Base-by-base conservation (phyloP, 1,284 basidiomycete genomes). In the Volvariella surrecta region DNA sequence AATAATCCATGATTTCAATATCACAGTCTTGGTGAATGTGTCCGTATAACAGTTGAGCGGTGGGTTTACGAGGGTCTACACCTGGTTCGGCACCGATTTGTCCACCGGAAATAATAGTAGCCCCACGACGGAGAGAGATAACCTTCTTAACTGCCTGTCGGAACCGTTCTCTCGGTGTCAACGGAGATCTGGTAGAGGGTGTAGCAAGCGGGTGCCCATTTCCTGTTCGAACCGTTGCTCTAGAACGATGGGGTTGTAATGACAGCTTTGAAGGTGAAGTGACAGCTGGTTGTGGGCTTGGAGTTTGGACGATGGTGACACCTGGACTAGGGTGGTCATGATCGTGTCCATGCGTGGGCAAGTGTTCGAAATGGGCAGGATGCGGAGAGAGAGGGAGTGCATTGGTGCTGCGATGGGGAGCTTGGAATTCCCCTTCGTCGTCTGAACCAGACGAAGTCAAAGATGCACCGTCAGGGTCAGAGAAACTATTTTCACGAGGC, bases 1-100 rank as follows among this genome's bases (percentile, higher is more conserved):
- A 79, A 55, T 82, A 83, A 54, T 82, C 79, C 42, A 70, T 61
- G 42, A 82, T 62, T 48, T 82, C 74, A 46, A 84, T 81, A 24
- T 66, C 54, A 53, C 78, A 83, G n/a, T 72, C 63, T 55, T 75
- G 62, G 18, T 64, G 60, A 48, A 79, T 67, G 50, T 77, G 67
- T 8, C 71, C 70, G 49, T 74, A 81, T 37, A 62, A 58, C 7
- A 70, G 48, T 48, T 67, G 68, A 3, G 76, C 70, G 42, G 68
- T 70, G 4, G 67, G 54, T 17, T 72, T 69, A 15, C 73, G 69
- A 16, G 79, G 76, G 57, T 82, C 74, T 32, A 80, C 60, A 40
- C 80, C 80, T 13, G 78, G 80, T 53, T 83, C 80, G 9, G 75
- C 77, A 24, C 79, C 79, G 7, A 35, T 43, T 10, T 52, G 45